These are phyloP conservation scores for Misopates orontium DNA, from an alignment of 257 asterid species.

Conservation along the genomic window DNA sequence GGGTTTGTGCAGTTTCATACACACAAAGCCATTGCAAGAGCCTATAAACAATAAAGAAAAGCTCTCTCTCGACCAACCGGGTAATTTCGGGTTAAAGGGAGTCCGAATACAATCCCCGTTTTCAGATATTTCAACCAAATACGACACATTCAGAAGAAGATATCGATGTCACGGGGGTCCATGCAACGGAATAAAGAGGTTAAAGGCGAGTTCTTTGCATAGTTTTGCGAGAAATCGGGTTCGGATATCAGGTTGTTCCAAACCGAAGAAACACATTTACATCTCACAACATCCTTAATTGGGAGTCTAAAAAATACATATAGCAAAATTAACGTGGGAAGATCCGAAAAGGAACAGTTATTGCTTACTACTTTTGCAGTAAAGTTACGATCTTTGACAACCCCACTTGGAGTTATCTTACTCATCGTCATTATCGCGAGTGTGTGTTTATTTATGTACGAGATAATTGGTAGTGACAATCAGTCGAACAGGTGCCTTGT, in stretches of 20 bases:
- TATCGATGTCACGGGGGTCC: not conserved
- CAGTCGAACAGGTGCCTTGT: no score
- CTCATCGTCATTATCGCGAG: no score
- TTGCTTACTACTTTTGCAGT: not conserved
- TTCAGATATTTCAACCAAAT: constrained; percentile 19
- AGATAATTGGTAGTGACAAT: no score
- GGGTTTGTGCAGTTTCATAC: not conserved
- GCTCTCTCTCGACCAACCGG: not conserved
- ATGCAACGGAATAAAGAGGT: not conserved
- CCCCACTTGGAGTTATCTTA: not conserved
- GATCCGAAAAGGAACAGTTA: not conserved
- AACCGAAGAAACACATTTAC: constrained; percentile 3
- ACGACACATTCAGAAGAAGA: not conserved
- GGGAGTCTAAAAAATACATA: constrained; percentile 5
- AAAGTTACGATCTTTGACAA: not conserved
- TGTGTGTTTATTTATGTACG: no score
- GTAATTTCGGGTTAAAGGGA: not conserved
- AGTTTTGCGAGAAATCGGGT: not conserved
- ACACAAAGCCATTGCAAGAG: constrained; percentile 11
- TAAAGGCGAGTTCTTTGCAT: not conserved
- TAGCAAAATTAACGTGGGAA: not conserved
- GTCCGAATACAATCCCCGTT: not conserved
- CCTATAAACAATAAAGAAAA: not conserved
- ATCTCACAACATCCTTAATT: not conserved
- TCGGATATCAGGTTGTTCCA: constrained; percentile 12